phyloP scores from a whole-genome alignment of 1,284 basidiomycete genomes.

The Leccinum pachyderme region DNA sequence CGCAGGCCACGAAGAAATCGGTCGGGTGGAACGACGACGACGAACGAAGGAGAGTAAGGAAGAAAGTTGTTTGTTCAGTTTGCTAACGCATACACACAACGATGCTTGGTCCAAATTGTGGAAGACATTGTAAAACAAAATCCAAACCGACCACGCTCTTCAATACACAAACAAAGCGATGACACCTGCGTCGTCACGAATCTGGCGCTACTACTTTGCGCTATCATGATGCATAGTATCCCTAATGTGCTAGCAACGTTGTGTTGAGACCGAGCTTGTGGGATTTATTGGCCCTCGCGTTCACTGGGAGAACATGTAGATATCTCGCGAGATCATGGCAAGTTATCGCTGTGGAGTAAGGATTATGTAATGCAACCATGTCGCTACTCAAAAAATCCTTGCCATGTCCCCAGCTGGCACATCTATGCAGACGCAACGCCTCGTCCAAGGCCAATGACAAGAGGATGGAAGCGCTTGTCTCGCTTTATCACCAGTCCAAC shows the following conservation, averaged over 20 bases:
- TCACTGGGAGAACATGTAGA: neutral
- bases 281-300: neutral
- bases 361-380: constrained; percentile 25
- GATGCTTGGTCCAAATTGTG: constrained; percentile 63
- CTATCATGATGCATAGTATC: neutral
- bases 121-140: constrained; percentile 75
- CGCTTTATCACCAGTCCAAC: constrained; percentile 68
- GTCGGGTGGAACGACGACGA: constrained; percentile 24
- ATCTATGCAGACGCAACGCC: constrained; percentile 11
- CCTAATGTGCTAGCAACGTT: too few relatives aligned
- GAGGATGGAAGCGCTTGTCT: constrained; percentile 68
- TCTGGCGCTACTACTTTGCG: neutral
- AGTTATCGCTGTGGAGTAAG: neutral
- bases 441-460: constrained; percentile 35
- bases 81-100: constrained; percentile 51
- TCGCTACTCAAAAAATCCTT: constrained; percentile 5
- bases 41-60: constrained; percentile 21
- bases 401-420: constrained; percentile 8
- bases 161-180: constrained; percentile 59
- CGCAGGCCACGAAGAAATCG: constrained; percentile 18
- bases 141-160: constrained; percentile 50
- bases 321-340: neutral
- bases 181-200: neutral
- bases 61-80: constrained; percentile 41
- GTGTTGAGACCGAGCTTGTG: neutral